phyloP scores from a whole-genome alignment of 208 protist species.

The Naegleria fowleri region DNA sequence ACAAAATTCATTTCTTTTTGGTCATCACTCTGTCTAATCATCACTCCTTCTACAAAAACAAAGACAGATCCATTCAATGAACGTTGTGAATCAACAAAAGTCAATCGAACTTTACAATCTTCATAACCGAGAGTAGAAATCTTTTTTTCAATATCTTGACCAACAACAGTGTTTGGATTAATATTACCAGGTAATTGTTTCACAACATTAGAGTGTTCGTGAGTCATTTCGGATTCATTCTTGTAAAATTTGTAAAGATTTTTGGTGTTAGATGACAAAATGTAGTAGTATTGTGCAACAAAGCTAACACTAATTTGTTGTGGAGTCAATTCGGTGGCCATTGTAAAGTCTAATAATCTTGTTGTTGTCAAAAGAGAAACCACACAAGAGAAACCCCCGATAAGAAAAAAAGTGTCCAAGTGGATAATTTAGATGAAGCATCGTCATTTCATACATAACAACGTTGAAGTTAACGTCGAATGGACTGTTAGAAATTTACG shows the following conservation, averaged over 20 bases:
- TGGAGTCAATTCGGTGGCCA: not conserved
- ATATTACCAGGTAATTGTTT: not conserved
- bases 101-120: not conserved
- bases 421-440: no score
- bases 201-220: not conserved
- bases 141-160: not conserved
- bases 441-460: no score
- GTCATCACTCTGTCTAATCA: not conserved
- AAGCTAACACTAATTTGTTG: conserved; percentile 12
- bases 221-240: not conserved
- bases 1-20: not conserved
- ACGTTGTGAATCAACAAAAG: not conserved
- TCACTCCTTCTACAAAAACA: not conserved
- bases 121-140: not conserved
- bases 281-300: not conserved
- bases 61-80: not conserved
- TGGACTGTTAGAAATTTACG: no score
- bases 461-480: no score
- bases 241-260: conserved; percentile 4
- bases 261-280: not conserved
- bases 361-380: not conserved
- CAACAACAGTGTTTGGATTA: not conserved
- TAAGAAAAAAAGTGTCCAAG: no score
- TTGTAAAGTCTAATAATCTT: not conserved
- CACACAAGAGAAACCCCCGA: no score